Base-by-base conservation (phyloP, 805 yeast genomes). In the Metschnikowia gelsemii region DNA sequence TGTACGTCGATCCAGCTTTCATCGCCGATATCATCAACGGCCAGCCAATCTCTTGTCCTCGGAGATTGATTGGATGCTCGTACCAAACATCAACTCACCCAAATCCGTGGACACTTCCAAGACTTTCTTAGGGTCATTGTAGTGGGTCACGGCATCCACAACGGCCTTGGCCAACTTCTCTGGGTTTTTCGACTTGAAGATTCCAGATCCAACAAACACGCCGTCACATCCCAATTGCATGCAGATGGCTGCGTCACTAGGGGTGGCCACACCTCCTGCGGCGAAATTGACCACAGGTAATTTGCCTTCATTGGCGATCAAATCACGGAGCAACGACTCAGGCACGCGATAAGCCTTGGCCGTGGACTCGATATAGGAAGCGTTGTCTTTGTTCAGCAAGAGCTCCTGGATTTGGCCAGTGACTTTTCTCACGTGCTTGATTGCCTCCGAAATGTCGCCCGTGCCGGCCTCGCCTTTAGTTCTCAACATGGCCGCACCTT, bases 381-480 rank as follows among this genome's bases (percentile, higher is more conserved):
- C 28, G 26, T 64, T 71, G 31, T 69, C 77, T 20, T 67, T 36
- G 16, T 36, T 52, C 34, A 57, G 61, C 45, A 69, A 47, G 5
- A 78, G 76, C 30, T 71, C 65, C 35, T 66, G 64, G 53, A 84
- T 80, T 55, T 84, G 78, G 38, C 63, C 57, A 45, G 70, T 74
- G 60, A 86, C 81, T 50, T 74, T 69, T 42, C 78, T 72, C 51
- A 86, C 81, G 62, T 85, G 95, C 56, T 73, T 76, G 43, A 85
- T 87, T 11, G 93, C 93, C 62, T 85, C 91, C 30, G 87, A 79
- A 39, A 85, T 80, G 62, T 85, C 93, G 41, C 95, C 95, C 27
- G 95, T 86, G 32, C 95, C 95, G 25, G 95, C 93, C 62, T 85
- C 95, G 52, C 95, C 95, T 66, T 85, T 85, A 50, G 93, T 82